Evolutionary conservation across 306 rosid genomes (phyloP).

Genomic region (Prunus mongolica): DNA sequence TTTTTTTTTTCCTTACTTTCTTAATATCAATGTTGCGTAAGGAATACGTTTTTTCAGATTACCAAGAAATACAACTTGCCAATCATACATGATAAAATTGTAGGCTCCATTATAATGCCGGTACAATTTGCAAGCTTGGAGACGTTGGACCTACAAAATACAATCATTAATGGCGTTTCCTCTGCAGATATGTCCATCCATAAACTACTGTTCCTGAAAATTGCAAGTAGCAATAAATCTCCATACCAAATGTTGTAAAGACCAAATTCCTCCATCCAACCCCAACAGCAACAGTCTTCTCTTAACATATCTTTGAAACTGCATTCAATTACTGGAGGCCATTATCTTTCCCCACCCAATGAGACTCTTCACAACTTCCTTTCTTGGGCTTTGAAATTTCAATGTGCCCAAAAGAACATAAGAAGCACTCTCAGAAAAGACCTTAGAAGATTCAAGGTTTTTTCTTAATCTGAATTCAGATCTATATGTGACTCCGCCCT

Average conservation of each 20-base stretch:
- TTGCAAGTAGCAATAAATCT: neutral
- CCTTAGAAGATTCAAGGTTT: no score
- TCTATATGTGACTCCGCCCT: no score
- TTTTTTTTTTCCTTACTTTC: no score
- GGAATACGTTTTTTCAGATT: no score
- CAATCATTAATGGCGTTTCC: slow-evolving; percentile 3
- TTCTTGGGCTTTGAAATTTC: neutral
- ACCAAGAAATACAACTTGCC: no score
- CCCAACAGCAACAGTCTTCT: neutral
- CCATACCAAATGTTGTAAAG: neutral
- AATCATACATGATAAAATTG: no score
- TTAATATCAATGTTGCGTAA: no score
- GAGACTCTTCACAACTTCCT: neutral
- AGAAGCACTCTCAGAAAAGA: no score
- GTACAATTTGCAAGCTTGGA: neutral
- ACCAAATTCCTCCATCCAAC: neutral
- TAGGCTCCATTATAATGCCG: neutral
- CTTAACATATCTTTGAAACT: neutral
- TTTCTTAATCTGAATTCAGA: no score
- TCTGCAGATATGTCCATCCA: neutral
- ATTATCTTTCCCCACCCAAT: neutral
- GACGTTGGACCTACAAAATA: slow-evolving; percentile 11
- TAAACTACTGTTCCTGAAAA: neutral
- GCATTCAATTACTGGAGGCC: neutral
- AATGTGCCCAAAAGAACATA: no score